Percentiles rank a stretch among this genome's conserved stretches.
These are phyloP conservation scores for Colletotrichum paranaense DNA, from an alignment of 2,329 filamentous ascomycete species.

Conservation along the genomic window DNA sequence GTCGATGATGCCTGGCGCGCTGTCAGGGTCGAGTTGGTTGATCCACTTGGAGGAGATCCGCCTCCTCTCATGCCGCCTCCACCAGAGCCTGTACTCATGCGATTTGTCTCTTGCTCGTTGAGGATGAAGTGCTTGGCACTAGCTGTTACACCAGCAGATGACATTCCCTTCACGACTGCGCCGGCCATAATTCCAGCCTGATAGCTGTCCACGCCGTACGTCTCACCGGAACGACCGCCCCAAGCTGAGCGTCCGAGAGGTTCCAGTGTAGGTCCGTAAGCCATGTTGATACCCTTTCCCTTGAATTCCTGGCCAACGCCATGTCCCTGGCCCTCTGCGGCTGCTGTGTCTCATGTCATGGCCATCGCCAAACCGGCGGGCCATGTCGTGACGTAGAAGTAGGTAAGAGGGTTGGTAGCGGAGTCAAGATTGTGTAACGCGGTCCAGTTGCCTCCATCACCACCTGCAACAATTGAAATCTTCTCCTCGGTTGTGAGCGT, in stretches of 20 bases:
- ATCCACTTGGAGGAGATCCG: conserved; percentile 47
- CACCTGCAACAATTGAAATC: conserved; percentile 55
- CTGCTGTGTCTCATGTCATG: conserved; percentile 76
- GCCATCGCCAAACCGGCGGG: conserved; percentile 77
- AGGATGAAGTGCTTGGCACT: conserved; percentile 67
- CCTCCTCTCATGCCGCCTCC: conserved; percentile 57
- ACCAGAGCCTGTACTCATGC: conserved; percentile 42
- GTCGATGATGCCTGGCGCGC: conserved; percentile 77
- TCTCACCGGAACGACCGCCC: conserved; percentile 40
- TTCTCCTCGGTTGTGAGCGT: conserved; percentile 76
- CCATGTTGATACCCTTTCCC: conserved; percentile 41
- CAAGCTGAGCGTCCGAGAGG: conserved; percentile 42
- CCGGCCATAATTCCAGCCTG: conserved; percentile 15
- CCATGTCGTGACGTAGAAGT: conserved; percentile 43
- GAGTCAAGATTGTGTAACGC: conserved; percentile 36
- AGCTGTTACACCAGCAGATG: neutral
- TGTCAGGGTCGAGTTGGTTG: neutral
- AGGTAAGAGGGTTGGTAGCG: conserved; percentile 37
- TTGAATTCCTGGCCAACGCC: conserved; percentile 50
- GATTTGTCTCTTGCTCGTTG: conserved; percentile 70
- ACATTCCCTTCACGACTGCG: conserved; percentile 20
- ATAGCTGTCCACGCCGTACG: conserved; percentile 40
- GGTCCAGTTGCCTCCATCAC: conserved; percentile 43
- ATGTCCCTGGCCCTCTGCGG: conserved; percentile 74
- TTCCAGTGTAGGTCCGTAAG: conserved; percentile 39